Percentiles rank a stretch among this genome's conserved stretches.
These are phyloP conservation scores for Xylona heveae DNA, from an alignment of 495 filamentous ascomycete genomes.

Conservation along the genomic window DNA sequence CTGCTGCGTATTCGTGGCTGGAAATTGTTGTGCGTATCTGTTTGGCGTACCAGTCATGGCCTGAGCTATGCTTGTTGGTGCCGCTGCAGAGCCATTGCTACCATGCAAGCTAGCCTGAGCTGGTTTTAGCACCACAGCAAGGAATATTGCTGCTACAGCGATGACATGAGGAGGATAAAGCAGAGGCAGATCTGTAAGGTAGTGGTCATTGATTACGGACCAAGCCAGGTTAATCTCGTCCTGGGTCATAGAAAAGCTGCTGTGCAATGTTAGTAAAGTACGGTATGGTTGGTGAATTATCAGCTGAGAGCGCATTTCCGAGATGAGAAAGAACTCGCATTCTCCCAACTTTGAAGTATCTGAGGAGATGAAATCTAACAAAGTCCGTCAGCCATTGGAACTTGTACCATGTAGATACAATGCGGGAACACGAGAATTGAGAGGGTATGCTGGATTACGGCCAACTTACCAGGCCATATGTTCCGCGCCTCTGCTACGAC, in stretches of 20 bases:
- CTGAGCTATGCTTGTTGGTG: slow-evolving; percentile 16
- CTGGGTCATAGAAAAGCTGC: slow-evolving; percentile 41
- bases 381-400: slow-evolving; percentile 8
- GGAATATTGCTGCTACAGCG: slow-evolving; percentile 72
- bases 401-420: slow-evolving; percentile 7
- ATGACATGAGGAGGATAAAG: slow-evolving; percentile 78
- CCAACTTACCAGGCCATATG: slow-evolving; percentile 54
- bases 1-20: slow-evolving; percentile 6
- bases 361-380: slow-evolving; percentile 47
- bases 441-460: slow-evolving; percentile 7
- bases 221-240: slow-evolving; percentile 67
- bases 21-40: background rate
- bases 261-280: slow-evolving; percentile 52
- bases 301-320: slow-evolving; percentile 82
- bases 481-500: slow-evolving; percentile 69
- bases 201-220: slow-evolving; percentile 89
- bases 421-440: slow-evolving; percentile 8
- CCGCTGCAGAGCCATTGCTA: slow-evolving; percentile 18
- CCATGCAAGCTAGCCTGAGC: slow-evolving; percentile 23
- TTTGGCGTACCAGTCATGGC: slow-evolving; percentile 1
- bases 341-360: slow-evolving; percentile 85
- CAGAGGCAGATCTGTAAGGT: slow-evolving; percentile 80
- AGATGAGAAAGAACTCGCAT: slow-evolving; percentile 90
- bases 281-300: slow-evolving; percentile 97
- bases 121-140: slow-evolving; percentile 59